Percentiles rank a stretch among this genome's conserved stretches.
Conservation (phyloP, 257 asterid genomes). For the Prunella vulgaris region DNA sequence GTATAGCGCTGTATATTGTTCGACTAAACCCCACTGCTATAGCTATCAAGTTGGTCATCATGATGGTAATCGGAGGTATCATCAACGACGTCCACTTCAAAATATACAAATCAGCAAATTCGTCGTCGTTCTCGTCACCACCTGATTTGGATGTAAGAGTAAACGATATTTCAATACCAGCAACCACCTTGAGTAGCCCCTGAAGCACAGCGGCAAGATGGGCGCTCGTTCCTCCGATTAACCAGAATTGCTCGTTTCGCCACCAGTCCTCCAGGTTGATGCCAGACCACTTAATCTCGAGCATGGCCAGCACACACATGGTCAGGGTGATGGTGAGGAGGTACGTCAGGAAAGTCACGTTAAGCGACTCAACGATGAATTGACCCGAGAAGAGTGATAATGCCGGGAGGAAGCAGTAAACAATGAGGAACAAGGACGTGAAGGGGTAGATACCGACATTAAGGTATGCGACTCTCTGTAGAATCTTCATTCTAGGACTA, state of each 20-base stretch:
- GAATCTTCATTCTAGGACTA: constrained; percentile 63
- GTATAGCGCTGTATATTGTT: constrained; percentile 72
- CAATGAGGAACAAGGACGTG: constrained; percentile 72
- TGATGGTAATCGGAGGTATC: constrained; percentile 71
- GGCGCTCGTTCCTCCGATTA: constrained; percentile 87
- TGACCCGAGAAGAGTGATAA: constrained; percentile 80
- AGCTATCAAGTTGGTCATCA: constrained; percentile 70
- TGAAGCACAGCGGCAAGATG: constrained; percentile 87
- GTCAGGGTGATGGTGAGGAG: constrained; percentile 67
- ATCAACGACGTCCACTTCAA: constrained; percentile 67
- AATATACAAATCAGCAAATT: constrained; percentile 59
- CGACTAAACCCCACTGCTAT: constrained; percentile 80
- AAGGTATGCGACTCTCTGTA: constrained; percentile 74
- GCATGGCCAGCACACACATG: constrained; percentile 56
- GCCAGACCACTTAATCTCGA: constrained; percentile 84
- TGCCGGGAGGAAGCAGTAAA: constrained; percentile 88
- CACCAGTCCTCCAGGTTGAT: constrained; percentile 82
- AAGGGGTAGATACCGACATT: constrained; percentile 84
- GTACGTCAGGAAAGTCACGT: constrained; percentile 65
- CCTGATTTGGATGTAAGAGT: constrained; percentile 72
- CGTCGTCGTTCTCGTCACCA: constrained; percentile 69
- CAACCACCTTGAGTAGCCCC: constrained; percentile 76
- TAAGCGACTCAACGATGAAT: constrained; percentile 60
- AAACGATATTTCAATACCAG: constrained; percentile 82
- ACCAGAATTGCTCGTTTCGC: constrained; percentile 89